Evolutionary conservation across 208 protist species (phyloP).

Genomic region (Crithidia fasciculata): DNA sequence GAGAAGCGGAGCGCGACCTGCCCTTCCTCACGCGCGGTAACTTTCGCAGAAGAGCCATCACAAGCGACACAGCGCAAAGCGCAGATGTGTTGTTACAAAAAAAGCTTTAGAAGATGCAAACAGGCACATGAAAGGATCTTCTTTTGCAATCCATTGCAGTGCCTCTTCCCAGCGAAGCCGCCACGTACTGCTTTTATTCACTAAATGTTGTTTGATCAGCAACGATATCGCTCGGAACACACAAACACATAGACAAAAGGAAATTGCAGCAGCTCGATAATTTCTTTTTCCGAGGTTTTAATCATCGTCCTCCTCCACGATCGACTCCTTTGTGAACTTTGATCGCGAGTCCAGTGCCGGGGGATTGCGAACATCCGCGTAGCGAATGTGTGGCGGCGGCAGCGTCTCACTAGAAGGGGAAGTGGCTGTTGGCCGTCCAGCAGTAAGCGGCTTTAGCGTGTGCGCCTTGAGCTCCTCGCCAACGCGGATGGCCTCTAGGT

Average conservation of each 20-base stretch:
- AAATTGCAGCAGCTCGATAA: background rate
- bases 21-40: no score
- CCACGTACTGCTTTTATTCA: no score
- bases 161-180: no score
- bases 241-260: background rate
- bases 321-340: conserved; percentile 85
- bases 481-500: conserved; percentile 42
- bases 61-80: no score
- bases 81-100: no score
- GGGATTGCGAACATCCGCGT: conserved; percentile 74
- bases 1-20: background rate
- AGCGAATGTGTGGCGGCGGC: conserved; percentile 73
- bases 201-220: background rate
- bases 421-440: background rate
- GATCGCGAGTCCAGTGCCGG: conserved; percentile 75
- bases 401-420: conserved; percentile 12
- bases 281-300: conserved; percentile 3
- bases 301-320: conserved; percentile 91
- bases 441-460: background rate
- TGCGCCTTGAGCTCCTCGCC: conserved; percentile 14
- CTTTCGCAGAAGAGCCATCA: no score
- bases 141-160: no score
- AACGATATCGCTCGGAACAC: background rate
- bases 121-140: no score
- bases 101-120: no score